These are phyloP conservation scores for Monosporascus sp. DNA, from an alignment of 2,329 filamentous ascomycete species.

Conservation along the genomic window DNA sequence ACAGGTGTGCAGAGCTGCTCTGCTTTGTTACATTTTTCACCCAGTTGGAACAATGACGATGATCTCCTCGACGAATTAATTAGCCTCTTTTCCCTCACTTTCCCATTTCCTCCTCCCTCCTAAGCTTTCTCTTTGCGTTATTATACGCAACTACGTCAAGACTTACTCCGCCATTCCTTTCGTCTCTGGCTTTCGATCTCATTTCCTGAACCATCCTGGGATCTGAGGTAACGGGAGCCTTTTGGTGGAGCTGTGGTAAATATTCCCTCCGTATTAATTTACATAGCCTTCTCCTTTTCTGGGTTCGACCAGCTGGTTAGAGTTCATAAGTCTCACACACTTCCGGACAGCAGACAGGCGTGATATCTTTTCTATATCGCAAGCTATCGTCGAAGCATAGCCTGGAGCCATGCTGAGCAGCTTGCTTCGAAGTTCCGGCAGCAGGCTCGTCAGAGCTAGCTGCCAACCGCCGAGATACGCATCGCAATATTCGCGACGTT, in stretches of 20 bases:
- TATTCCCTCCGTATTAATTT: slow-evolving; percentile 1
- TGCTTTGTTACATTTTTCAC: neutral
- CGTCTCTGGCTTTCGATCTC: slow-evolving; percentile 22
- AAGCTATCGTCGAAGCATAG: slow-evolving; percentile 26
- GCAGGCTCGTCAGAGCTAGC: slow-evolving; percentile 55
- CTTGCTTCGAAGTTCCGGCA: slow-evolving; percentile 59
- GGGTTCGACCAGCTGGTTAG: neutral
- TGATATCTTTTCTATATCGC: neutral
- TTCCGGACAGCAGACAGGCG: neutral
- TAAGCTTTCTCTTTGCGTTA: slow-evolving; percentile 4
- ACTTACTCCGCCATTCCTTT: slow-evolving; percentile 47
- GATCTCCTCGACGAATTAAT: neutral
- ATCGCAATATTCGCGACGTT: slow-evolving; percentile 31
- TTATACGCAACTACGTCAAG: slow-evolving; percentile 18
- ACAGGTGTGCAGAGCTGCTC: neutral
- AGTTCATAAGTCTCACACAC: neutral
- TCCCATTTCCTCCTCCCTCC: slow-evolving; percentile 4
- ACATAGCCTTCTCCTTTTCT: slow-evolving; percentile 1
- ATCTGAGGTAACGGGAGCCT: slow-evolving; percentile 7
- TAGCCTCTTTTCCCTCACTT: slow-evolving; percentile 5
- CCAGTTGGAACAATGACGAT: neutral
- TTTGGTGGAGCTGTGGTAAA: slow-evolving; percentile 16
- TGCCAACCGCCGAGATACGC: slow-evolving; percentile 35
- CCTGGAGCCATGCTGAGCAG: slow-evolving; percentile 64
- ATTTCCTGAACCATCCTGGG: slow-evolving; percentile 13